Evolutionary conservation across 2,329 filamentous ascomycete genomes (phyloP), one percentile per base, ranked within the genome.

Genomic region (Cytospora chrysosperma): DNA sequence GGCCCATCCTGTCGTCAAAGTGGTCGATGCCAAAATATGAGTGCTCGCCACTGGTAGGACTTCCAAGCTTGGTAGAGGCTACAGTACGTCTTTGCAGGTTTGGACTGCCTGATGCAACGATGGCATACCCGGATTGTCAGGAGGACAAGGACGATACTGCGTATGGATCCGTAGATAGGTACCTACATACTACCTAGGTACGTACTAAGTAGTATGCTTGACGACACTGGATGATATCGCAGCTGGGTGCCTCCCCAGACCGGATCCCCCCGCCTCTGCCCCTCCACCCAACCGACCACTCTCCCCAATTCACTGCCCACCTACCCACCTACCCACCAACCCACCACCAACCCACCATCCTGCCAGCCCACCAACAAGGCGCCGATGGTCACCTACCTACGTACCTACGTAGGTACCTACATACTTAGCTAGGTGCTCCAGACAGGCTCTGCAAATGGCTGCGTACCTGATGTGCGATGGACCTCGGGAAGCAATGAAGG

Each of bases 401-500:
- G n/a, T n/a, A n/a, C n/a, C n/a, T n/a, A n/a, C n/a, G n/a, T n/a
- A n/a, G n/a, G n/a, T n/a, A n/a, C n/a, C n/a, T n/a, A n/a, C n/a
- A n/a, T n/a, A n/a, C n/a, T n/a, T n/a, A n/a, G n/a, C n/a, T n/a
- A n/a, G n/a, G n/a, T n/a, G n/a, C 51, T n/a, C 2, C n/a, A 32
- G 21, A 9, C 30, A 27, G 15, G 26, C 30, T 43, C 19, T 65
- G 49, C 21, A 21, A 53, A 30, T 43, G 57, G 55, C 55, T 52
- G 43, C 54, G 60, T 63, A 53, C 63, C 63, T 65, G 63, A 57
- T 51, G 47, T 24, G 32, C 27, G 47, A 56, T 62, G 50, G n/a
- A n/a, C n/a, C n/a, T n/a, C n/a, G n/a, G n/a, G 59, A 54, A 63
- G 17, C 56, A 60, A 56, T 30, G 28, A 30, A 50, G 32, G 34